Evolutionary conservation across 1,284 basidiomycete species (phyloP).

Genomic region (Bondarzewia mesenterica): DNA sequence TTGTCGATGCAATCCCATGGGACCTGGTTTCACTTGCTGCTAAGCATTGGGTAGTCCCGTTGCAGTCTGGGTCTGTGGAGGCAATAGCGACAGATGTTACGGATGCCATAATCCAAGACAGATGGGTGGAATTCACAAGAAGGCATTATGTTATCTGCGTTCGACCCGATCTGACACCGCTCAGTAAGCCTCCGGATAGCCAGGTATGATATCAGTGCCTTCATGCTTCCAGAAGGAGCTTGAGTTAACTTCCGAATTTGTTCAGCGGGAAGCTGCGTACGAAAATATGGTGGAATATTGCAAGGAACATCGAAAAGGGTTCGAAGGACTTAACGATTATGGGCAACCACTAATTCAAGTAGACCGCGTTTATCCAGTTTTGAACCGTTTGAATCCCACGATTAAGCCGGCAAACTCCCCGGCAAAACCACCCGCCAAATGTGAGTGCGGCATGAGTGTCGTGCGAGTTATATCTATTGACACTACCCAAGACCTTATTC

Average conservation of each 20-base stretch:
- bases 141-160: constrained; percentile 50
- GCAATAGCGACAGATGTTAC: constrained; percentile 35
- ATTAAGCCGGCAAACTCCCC: constrained; percentile 30
- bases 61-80: constrained; percentile 35
- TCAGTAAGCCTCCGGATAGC: constrained; percentile 61
- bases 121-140: constrained; percentile 68
- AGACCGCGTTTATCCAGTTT: constrained; percentile 33
- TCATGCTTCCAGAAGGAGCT: not conserved
- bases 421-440: constrained; percentile 43
- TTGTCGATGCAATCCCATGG: constrained; percentile 57
- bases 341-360: constrained; percentile 71
- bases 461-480: not conserved
- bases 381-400: constrained; percentile 46
- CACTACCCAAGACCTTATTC: constrained; percentile 1
- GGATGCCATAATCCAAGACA: constrained; percentile 67
- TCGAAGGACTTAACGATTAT: constrained; percentile 51
- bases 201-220: constrained; percentile 35
- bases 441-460: constrained; percentile 24
- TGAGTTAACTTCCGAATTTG: constrained; percentile 7
- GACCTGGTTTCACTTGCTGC: constrained; percentile 44
- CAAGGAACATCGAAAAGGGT: constrained; percentile 48
- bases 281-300: constrained; percentile 57
- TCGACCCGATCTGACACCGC: constrained; percentile 58
- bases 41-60: constrained; percentile 38
- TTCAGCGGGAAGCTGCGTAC: constrained; percentile 50